These are phyloP conservation scores for Jimgerdemannia lactiflua DNA, from an alignment of 192 early-diverging fungal species.

Conservation along the genomic window DNA sequence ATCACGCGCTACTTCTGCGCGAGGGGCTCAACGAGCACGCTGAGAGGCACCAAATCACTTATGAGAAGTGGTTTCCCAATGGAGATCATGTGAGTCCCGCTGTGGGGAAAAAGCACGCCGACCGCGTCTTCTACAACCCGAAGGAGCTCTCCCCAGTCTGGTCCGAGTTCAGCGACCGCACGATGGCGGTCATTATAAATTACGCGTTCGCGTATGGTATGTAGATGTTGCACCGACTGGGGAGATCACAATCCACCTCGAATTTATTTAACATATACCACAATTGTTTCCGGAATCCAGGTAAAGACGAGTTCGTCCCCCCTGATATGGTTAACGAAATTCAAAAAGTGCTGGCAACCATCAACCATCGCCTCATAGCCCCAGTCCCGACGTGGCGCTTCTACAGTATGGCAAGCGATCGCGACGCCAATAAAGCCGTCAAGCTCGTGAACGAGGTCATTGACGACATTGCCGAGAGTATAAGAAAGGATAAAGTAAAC, in stretches of 20 bases:
- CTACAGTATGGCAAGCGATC: background rate
- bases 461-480: background rate
- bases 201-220: constrained; percentile 13
- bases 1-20: constrained; percentile 5
- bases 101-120: no score
- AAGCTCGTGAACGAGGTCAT: background rate
- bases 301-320: constrained; percentile 6
- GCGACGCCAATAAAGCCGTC: constrained; percentile 1
- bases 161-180: background rate
- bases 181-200: constrained; percentile 4
- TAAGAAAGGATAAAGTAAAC: background rate
- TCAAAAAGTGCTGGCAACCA: background rate
- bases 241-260: background rate
- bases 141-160: constrained; percentile 1
- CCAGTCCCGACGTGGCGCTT: constrained; percentile 1
- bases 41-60: background rate
- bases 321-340: constrained; percentile 1
- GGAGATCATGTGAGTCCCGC: background rate
- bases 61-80: constrained; percentile 5
- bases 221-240: background rate
- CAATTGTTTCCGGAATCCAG: background rate
- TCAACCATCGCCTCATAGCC: background rate
- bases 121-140: constrained; percentile 1
- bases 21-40: background rate
- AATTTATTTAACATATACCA: background rate